A percentile compares a stretch with the other conserved stretches of the same genome.
phyloP scores from a whole-genome alignment of 2,329 filamentous ascomycete species.

The Anthostomella pinea region DNA sequence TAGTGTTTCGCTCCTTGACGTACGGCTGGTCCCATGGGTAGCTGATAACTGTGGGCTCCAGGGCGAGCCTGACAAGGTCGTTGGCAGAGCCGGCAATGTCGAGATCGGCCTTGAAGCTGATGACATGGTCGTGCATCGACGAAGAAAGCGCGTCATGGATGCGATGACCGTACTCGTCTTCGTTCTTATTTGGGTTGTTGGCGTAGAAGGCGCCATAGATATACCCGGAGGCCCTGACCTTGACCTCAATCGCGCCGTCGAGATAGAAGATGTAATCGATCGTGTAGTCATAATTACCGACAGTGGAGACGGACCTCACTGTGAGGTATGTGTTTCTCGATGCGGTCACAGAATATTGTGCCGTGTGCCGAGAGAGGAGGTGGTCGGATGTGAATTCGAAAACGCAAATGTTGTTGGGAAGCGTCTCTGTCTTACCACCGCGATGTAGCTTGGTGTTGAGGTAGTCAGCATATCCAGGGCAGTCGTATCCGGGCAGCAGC shows the following conservation, averaged over 20 bases:
- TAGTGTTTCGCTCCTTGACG: constrained; percentile 32
- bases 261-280: constrained; percentile 39
- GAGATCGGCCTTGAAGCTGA: constrained; percentile 36
- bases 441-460: constrained; percentile 20
- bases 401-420: constrained; percentile 41
- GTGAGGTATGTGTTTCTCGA: constrained; percentile 31
- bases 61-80: constrained; percentile 25
- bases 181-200: constrained; percentile 12
- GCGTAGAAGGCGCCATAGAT: constrained; percentile 30
- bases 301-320: constrained; percentile 36
- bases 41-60: constrained; percentile 9
- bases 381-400: constrained; percentile 40
- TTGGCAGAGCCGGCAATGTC: constrained; percentile 33
- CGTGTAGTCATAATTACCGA: constrained; percentile 43
- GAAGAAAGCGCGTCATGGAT: constrained; percentile 32
- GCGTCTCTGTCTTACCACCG: constrained; percentile 23
- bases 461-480: constrained; percentile 27
- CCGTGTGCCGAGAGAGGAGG: constrained; percentile 36
- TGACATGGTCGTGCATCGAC: constrained; percentile 37
- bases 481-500: constrained; percentile 29
- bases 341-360: constrained; percentile 19
- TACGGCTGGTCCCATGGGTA: constrained; percentile 13
- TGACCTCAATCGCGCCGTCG: constrained; percentile 40
- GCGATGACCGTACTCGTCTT: constrained; percentile 33
- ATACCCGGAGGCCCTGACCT: constrained; percentile 34